These are phyloP conservation scores for Cyathus striatus DNA, from an alignment of 768 basidiomycete species.

Conservation along the genomic window DNA sequence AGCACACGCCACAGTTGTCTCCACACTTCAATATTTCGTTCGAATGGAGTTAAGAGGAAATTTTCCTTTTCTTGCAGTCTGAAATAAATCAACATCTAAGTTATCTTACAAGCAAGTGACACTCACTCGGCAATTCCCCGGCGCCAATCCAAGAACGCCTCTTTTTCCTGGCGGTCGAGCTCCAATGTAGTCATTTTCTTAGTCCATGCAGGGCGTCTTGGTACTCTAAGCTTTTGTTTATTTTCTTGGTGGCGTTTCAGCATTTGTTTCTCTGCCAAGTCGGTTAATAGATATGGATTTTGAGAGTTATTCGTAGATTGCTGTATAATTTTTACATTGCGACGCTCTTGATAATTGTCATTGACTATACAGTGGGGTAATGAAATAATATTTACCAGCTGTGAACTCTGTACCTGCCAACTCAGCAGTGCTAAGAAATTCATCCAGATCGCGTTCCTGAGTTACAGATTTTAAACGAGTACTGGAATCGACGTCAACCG, in stretches of 20 bases:
- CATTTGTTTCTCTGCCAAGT: slow-evolving; percentile 75
- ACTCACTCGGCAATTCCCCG: slow-evolving; percentile 85
- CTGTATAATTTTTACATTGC: slow-evolving; percentile 76
- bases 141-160: slow-evolving; percentile 90
- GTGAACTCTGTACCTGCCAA: slow-evolving; percentile 95
- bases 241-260: slow-evolving; percentile 72
- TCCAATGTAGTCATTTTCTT: slow-evolving; percentile 71
- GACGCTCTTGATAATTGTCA: slow-evolving; percentile 46
- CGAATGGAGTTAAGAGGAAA: slow-evolving; percentile 92
- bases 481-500: slow-evolving; percentile 65
- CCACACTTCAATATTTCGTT: slow-evolving; percentile 98
- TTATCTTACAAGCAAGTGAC: not conserved
- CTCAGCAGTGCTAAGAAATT: slow-evolving; percentile 92
- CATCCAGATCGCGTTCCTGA: slow-evolving; percentile 92
- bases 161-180: slow-evolving; percentile 85
- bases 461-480: slow-evolving; percentile 85
- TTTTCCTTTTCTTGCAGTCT: slow-evolving; percentile 86
- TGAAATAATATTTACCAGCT: slow-evolving; percentile 56
- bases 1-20: slow-evolving; percentile 96
- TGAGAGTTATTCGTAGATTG: slow-evolving; percentile 48
- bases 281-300: slow-evolving; percentile 84
- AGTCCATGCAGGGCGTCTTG: slow-evolving; percentile 87
- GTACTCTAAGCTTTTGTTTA: slow-evolving; percentile 74
- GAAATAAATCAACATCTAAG: slow-evolving; percentile 1
- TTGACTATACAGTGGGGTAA: slow-evolving; percentile 1